phyloP scores from a whole-genome alignment of 1,139 yeast species.

The Kodamaea plutei region DNA sequence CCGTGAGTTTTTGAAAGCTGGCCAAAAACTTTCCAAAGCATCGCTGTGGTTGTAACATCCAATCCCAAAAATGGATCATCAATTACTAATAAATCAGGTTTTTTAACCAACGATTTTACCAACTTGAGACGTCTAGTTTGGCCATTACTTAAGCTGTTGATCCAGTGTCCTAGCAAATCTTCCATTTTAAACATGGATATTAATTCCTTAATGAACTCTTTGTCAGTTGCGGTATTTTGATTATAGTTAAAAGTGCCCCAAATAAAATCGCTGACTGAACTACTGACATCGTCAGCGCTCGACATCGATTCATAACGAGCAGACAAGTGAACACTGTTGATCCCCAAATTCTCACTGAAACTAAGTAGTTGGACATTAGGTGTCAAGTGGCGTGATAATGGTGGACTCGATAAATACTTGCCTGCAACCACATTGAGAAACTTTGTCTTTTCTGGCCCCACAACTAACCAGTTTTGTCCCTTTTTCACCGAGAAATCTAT shows the following conservation, averaged over 20 bases:
- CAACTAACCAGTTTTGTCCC: slow-evolving; percentile 24
- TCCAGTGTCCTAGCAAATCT: slow-evolving; percentile 66
- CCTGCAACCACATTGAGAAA: slow-evolving; percentile 33
- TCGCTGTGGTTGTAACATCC: slow-evolving; percentile 66
- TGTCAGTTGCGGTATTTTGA: slow-evolving; percentile 21
- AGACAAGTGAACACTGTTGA: slow-evolving; percentile 72
- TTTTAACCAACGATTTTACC: slow-evolving; percentile 64
- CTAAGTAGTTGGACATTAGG: slow-evolving; percentile 47
- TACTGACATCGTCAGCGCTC: slow-evolving; percentile 70
- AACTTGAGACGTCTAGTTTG: slow-evolving; percentile 87
- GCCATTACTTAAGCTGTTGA: slow-evolving; percentile 87
- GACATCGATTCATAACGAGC: slow-evolving; percentile 81
- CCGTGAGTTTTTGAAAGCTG: slow-evolving; percentile 23
- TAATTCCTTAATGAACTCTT: slow-evolving; percentile 34
- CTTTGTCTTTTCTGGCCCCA: slow-evolving; percentile 34
- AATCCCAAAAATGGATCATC: slow-evolving; percentile 93
- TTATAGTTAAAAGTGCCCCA: slow-evolving; percentile 49
- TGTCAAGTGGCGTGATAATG: slow-evolving; percentile 54
- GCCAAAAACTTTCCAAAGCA: slow-evolving; percentile 43
- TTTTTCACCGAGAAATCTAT: slow-evolving; percentile 24
- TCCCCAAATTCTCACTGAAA: slow-evolving; percentile 53
- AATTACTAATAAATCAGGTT: slow-evolving; percentile 64
- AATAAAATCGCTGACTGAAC: slow-evolving; percentile 54
- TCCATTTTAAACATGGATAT: slow-evolving; percentile 51
- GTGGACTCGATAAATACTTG: slow-evolving; percentile 48